Base-by-base conservation (phyloP, 2,329 filamentous ascomycete species). In the Epichloe gansuensis region DNA sequence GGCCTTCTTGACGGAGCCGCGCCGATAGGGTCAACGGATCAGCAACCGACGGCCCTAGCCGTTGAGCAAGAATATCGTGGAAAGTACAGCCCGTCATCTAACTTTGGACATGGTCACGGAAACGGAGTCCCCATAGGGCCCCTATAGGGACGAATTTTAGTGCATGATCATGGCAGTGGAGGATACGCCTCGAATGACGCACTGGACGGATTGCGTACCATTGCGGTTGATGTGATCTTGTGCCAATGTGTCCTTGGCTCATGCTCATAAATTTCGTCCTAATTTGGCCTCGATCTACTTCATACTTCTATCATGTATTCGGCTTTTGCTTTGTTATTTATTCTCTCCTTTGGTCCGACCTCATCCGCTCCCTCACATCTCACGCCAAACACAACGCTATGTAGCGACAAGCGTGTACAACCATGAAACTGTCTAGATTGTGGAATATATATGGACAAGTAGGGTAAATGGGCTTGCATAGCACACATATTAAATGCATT, bases 1-100 rank as follows among this genome's bases (percentile, higher is more conserved):
- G 65, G 62, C 49, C 66, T 77, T 15, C 59, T 75, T 13, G 54
- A 60, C 12, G 61, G 65, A 44, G 70, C 72, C 1, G 72, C 72
- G 34, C 71, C 73, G 2, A 62, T 71, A 15, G 63, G 65, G n/a
- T 61, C 60, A 53, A 55, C 52, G 11, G 59, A 65, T 7, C 63
- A 25, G 23, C 51, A 54, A 12, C 53, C 55, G 3, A 21, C 42
- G 13, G 38, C 35, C 13, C 44, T 35, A 5, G 43, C 5, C 7
- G 9, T 17, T 4, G 49, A 55, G 6, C 50, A 54, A 28, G 52
- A 53, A 13, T 55, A 57, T 34, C 47, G 48, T 7, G 54, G 54
- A 15, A 8, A 58, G 47, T 55, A 52, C 42, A 57, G 42, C 50
- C 58, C 50, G 53, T 52, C 42, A 48, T 58, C 46, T 52, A 56